Conservation (phyloP, 1,139 yeast genomes). For the Yarrowia galli region DNA sequence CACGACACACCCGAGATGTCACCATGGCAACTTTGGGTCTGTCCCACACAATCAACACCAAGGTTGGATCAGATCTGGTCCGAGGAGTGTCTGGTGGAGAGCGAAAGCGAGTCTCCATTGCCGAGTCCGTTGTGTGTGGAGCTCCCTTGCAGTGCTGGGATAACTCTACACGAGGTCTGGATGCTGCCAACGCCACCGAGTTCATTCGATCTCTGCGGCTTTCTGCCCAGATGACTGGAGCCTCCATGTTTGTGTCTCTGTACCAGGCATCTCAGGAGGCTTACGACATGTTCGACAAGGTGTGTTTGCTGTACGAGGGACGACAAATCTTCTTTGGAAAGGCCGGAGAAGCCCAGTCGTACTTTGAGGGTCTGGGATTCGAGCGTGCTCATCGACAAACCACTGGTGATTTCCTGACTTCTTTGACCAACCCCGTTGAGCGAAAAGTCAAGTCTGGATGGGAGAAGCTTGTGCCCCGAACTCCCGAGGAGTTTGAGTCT, state of each 20-base stretch:
- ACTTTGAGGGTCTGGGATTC: slow-evolving; percentile 72
- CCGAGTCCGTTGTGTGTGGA: slow-evolving; percentile 69
- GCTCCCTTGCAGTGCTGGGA: slow-evolving; percentile 76
- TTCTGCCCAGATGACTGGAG: slow-evolving; percentile 63
- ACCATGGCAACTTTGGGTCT: slow-evolving; percentile 78
- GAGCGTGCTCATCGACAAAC: slow-evolving; percentile 78
- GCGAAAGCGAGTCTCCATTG: slow-evolving; percentile 81
- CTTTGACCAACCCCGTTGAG: slow-evolving; percentile 77
- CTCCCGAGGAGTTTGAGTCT: slow-evolving; percentile 70
- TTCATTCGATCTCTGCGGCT: slow-evolving; percentile 73
- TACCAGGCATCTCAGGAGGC: slow-evolving; percentile 85
- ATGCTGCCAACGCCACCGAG: slow-evolving; percentile 78
- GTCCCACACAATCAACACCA: slow-evolving; percentile 69
- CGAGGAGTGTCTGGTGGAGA: slow-evolving; percentile 90
- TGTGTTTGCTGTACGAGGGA: slow-evolving; percentile 77
- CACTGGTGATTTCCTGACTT: slow-evolving; percentile 81
- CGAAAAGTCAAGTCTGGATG: slow-evolving; percentile 62
- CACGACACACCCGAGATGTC: slow-evolving; percentile 68
- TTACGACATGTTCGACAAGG: slow-evolving; percentile 77
- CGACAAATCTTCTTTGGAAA: slow-evolving; percentile 79
- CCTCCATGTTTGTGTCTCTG: slow-evolving; percentile 75
- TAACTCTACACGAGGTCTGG: slow-evolving; percentile 78
- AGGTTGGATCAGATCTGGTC: slow-evolving; percentile 73
- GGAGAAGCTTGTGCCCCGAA: slow-evolving; percentile 70
- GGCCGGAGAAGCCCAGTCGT: slow-evolving; percentile 63